Percentiles rank a stretch among this genome's conserved stretches.
phyloP scores from a whole-genome alignment of 2,329 filamentous ascomycete species.

The Ophiostoma triangulosporum region DNA sequence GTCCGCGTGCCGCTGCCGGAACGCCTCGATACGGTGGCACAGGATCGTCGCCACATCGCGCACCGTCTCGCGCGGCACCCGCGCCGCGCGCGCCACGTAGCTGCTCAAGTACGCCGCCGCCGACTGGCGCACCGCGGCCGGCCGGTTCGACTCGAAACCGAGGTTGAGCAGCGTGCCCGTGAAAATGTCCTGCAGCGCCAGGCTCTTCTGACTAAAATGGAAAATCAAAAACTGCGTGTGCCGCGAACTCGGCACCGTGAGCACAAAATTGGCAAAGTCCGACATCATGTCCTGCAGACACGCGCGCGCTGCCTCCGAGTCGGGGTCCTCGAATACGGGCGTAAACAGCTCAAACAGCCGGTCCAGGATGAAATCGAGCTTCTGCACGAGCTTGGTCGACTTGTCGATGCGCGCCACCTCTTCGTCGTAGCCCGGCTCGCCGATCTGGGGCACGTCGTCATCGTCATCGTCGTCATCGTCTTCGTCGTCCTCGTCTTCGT shows the following conservation, averaged over 20 bases:
- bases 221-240: constrained; percentile 95
- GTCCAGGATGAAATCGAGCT: constrained; percentile 83
- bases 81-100: constrained; percentile 81
- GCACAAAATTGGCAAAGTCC: constrained; percentile 76
- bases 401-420: constrained; percentile 51
- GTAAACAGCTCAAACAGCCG: constrained; percentile 75
- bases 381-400: constrained; percentile 71
- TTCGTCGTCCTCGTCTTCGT: not conserved
- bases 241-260: constrained; percentile 81
- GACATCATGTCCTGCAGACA: constrained; percentile 67
- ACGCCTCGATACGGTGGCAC: constrained; percentile 59
- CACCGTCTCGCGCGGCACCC: constrained; percentile 64
- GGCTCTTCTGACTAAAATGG: constrained; percentile 78
- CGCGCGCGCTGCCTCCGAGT: constrained; percentile 53
- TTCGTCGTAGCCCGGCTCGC: constrained; percentile 52
- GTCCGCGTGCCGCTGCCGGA: constrained; percentile 59
- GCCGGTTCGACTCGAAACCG: constrained; percentile 55
- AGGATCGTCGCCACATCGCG: constrained; percentile 71
- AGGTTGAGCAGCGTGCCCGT: constrained; percentile 63
- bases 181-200: constrained; percentile 68
- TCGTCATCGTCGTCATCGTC: not conserved
- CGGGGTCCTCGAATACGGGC: constrained; percentile 54
- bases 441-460: constrained; percentile 41
- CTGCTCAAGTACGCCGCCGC: constrained; percentile 88
- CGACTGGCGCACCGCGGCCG: constrained; percentile 64